Evolutionary conservation across 2,329 filamentous ascomycete genomes (phyloP).

Genomic region (Clarireedia homoeocarpa): DNA sequence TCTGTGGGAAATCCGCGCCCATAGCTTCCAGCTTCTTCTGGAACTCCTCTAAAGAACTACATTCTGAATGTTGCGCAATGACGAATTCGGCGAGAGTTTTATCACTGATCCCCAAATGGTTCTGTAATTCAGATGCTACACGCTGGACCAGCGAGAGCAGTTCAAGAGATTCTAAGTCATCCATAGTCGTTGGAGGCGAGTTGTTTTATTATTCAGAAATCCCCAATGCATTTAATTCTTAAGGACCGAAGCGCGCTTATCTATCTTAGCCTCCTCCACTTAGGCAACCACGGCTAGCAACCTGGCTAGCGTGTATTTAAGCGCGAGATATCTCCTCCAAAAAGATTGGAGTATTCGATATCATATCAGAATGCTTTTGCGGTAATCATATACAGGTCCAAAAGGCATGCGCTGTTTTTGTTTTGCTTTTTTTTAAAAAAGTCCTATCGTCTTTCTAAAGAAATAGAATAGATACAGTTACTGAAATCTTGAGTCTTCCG

Average conservation of each 20-base stretch:
- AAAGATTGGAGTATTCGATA: too few relatives aligned
- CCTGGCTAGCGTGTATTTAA: not conserved
- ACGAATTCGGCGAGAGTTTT: slow-evolving; percentile 96
- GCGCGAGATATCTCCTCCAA: not conserved
- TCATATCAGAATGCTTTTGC: too few relatives aligned
- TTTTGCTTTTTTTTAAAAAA: too few relatives aligned
- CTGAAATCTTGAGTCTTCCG: too few relatives aligned
- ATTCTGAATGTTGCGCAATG: slow-evolving; percentile 80
- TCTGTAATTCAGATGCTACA: slow-evolving; percentile 88
- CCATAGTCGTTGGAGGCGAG: slow-evolving; percentile 20
- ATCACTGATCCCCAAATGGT: slow-evolving; percentile 85
- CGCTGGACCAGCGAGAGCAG: slow-evolving; percentile 89
- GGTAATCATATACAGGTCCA: too few relatives aligned
- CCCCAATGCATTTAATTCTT: not conserved
- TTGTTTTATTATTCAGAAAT: not conserved
- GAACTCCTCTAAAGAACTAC: slow-evolving; percentile 63
- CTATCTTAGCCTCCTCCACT: not conserved
- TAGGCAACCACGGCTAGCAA: not conserved
- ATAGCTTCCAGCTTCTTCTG: slow-evolving; percentile 66
- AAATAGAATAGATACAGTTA: too few relatives aligned
- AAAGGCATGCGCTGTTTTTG: too few relatives aligned
- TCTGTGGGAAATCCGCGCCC: slow-evolving; percentile 71
- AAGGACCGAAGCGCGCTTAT: not conserved
- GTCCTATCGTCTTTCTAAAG: too few relatives aligned
- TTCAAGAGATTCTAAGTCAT: slow-evolving; percentile 81